A percentile compares a stretch with the other conserved stretches of the same genome.
Evolutionary conservation across 495 filamentous ascomycete genomes (phyloP).

Genomic region (Immersiella caudata): DNA sequence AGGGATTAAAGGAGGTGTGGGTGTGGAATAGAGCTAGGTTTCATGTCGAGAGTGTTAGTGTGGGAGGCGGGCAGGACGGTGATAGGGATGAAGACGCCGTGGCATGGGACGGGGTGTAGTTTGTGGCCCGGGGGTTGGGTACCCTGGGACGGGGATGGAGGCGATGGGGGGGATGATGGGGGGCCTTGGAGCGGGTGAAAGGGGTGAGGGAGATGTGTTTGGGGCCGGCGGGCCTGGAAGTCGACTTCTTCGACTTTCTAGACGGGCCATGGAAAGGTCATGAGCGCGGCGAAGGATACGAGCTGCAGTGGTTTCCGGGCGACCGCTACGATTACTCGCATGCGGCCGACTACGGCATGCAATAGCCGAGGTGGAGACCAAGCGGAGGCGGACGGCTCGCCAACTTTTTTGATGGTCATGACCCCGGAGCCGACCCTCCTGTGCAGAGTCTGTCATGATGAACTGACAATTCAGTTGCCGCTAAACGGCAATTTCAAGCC

Average conservation of each 20-base stretch:
- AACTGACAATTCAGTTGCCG: no score
- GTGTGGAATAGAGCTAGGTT: neutral
- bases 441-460: no score
- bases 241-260: neutral
- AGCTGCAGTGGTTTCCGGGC: neutral
- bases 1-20: neutral
- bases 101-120: neutral
- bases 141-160: neutral
- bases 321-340: slow-evolving; percentile 1
- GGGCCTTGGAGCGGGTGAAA: no score
- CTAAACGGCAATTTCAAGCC: no score
- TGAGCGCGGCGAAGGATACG: neutral
- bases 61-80: neutral
- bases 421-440: neutral
- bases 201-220: no score
- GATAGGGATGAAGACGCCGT: neutral
- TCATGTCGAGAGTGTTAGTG: neutral
- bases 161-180: neutral
- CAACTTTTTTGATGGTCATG: neutral
- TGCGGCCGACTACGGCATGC: slow-evolving; percentile 1
- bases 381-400: neutral
- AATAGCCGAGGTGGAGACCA: neutral
- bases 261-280: neutral
- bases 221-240: neutral
- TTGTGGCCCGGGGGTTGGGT: neutral